phyloP scores from a whole-genome alignment of 768 basidiomycete species.

The Termitomyces sp. region DNA sequence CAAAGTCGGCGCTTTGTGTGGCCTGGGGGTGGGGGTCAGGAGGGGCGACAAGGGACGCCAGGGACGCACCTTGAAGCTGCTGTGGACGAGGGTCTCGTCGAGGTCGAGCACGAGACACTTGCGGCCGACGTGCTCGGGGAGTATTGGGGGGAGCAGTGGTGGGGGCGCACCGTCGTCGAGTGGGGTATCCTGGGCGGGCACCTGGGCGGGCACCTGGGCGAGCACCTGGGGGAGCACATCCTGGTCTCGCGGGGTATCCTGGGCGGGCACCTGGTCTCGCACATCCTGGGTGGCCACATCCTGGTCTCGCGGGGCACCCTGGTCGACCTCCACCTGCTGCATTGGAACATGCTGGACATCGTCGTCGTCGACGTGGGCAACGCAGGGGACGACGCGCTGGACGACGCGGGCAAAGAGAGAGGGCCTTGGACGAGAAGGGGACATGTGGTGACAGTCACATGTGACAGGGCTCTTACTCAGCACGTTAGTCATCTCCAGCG shows the following conservation, averaged over 20 bases:
- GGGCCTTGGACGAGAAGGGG: slow-evolving; percentile 6
- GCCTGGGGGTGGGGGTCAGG: too few species aligned
- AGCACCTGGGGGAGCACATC: too few species aligned
- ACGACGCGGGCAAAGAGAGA: slow-evolving; percentile 30
- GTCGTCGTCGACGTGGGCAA: slow-evolving; percentile 13
- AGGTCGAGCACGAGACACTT: slow-evolving; percentile 97
- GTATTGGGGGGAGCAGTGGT: slow-evolving; percentile 81
- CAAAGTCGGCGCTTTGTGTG: slow-evolving; percentile 90
- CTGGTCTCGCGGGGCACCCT: too few species aligned
- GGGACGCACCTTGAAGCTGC: slow-evolving; percentile 90
- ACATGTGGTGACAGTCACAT: background rate
- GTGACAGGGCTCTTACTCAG: slow-evolving; percentile 29
- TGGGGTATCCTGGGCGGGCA: too few species aligned
- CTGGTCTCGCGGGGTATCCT: too few species aligned
- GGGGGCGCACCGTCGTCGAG: slow-evolving; percentile 63
- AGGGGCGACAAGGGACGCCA: too few species aligned
- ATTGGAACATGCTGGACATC: too few species aligned
- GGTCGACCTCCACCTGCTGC: too few species aligned
- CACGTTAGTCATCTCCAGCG: slow-evolving; percentile 41
- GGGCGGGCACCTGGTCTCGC: too few species aligned
- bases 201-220: too few species aligned
- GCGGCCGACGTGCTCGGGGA: slow-evolving; percentile 76
- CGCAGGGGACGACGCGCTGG: slow-evolving; percentile 32
- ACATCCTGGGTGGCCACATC: too few species aligned
- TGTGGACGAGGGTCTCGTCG: slow-evolving; percentile 97